These are phyloP conservation scores for Dendrothele bispora DNA, from an alignment of 768 basidiomycete species.

Conservation along the genomic window DNA sequence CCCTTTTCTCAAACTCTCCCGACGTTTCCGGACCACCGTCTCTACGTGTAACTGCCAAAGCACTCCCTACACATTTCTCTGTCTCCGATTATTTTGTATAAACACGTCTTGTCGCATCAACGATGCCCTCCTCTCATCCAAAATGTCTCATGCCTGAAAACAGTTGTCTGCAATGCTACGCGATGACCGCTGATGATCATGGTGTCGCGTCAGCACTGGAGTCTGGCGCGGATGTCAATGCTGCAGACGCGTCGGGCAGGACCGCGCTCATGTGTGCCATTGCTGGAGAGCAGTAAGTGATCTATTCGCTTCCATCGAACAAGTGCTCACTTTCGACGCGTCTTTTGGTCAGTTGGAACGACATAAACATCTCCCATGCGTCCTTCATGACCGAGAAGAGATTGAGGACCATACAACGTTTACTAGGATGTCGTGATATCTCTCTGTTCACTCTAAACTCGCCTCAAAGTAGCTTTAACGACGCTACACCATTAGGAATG, in stretches of 20 bases:
- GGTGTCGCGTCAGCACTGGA: conserved; percentile 1
- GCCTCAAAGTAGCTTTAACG: conserved; percentile 67
- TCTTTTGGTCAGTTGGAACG: conserved; percentile 54
- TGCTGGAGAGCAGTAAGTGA: conserved; percentile 66
- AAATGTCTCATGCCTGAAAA: too few relatives aligned
- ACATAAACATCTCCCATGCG: conserved; percentile 61
- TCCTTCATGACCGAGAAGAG: conserved; percentile 60
- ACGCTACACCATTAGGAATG: conserved; percentile 76
- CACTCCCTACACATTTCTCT: neutral
- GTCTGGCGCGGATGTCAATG: conserved; percentile 43
- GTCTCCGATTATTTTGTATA: too few relatives aligned
- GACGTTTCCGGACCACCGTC: conserved; percentile 1
- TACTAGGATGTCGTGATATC: conserved; percentile 56
- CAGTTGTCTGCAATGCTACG: neutral
- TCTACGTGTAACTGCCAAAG: conserved; percentile 8
- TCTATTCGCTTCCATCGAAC: conserved; percentile 4
- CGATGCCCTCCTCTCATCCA: too few relatives aligned
- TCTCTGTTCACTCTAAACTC: conserved; percentile 73
- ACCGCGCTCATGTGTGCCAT: conserved; percentile 69
- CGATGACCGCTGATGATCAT: conserved; percentile 3
- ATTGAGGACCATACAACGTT: conserved; percentile 53
- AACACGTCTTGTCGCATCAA: too few relatives aligned
- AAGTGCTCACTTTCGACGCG: conserved; percentile 6
- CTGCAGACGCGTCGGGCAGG: conserved; percentile 57
- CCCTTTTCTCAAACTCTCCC: neutral